Percentiles rank a stretch among this genome's conserved stretches.
These are phyloP conservation scores for Chlorella sp. DNA, from an alignment of 139 green algal species.

Conservation along the genomic window DNA sequence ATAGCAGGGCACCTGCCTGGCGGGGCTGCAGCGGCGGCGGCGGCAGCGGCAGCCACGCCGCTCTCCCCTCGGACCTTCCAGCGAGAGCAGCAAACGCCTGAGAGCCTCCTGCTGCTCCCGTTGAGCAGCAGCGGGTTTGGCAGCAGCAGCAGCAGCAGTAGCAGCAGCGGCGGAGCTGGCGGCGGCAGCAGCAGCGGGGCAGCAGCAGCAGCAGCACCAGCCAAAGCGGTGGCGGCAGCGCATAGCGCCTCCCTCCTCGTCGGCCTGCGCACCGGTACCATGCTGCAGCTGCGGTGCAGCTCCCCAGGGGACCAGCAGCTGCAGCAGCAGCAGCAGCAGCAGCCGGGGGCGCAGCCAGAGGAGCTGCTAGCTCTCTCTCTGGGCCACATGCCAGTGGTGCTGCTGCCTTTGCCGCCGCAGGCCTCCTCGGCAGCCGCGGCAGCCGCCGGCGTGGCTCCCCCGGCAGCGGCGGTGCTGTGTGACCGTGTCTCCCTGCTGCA, in stretches of 20 bases:
- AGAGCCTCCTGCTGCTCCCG: slow-evolving; percentile 25
- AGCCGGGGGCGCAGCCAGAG: neutral
- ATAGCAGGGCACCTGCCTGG: neutral
- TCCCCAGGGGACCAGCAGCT: neutral
- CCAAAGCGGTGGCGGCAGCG: neutral
- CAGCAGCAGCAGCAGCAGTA: neutral
- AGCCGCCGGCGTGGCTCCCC: neutral
- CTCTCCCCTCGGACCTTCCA: slow-evolving; percentile 7
- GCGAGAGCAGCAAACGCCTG: slow-evolving; percentile 14
- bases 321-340: slow-evolving; percentile 5
- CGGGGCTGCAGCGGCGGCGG: neutral
- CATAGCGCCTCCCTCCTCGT: neutral
- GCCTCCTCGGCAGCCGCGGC: neutral
- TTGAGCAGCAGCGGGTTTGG: neutral
- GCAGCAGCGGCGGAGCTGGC: neutral
- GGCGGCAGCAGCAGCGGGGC: neutral
- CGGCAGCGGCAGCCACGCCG: neutral
- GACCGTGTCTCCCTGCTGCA: slow-evolving; percentile 20
- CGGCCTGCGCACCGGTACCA: slow-evolving; percentile 21
- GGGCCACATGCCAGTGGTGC: slow-evolving; percentile 27
- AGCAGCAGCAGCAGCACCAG: neutral
- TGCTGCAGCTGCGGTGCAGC: slow-evolving; percentile 21
- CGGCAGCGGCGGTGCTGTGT: neutral
- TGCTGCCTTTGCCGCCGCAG: slow-evolving; percentile 33
- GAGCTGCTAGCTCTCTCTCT: slow-evolving; percentile 11